phyloP scores from a whole-genome alignment of 768 basidiomycete species.

The Rhizopogon vulgaris region DNA sequence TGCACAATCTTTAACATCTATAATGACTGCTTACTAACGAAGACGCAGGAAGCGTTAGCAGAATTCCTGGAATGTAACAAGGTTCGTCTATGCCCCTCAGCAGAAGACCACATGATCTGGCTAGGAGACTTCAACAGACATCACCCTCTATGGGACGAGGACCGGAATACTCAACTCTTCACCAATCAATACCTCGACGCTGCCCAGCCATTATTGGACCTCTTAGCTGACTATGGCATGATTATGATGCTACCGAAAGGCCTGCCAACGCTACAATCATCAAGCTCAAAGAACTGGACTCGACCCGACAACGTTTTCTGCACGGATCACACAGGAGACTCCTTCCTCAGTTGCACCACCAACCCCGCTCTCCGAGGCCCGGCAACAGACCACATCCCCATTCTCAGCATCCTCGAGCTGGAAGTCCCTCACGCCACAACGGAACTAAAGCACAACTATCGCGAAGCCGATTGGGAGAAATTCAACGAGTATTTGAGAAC shows the following conservation, averaged over 20 bases:
- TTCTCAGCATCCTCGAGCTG: not conserved
- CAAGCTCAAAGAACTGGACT: slow-evolving; percentile 4
- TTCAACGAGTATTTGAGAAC: not conserved
- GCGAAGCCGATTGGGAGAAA: not conserved
- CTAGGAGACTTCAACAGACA: slow-evolving; percentile 21
- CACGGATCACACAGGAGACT: not conserved
- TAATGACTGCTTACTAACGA: too few relatives aligned
- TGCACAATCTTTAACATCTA: too few relatives aligned
- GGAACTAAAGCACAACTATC: not conserved
- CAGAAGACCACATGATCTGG: slow-evolving; percentile 14
- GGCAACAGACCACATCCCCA: not conserved
- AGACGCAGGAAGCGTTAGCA: too few relatives aligned
- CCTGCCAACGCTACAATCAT: not conserved
- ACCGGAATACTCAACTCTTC: slow-evolving; percentile 10
- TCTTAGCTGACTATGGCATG: slow-evolving; percentile 6
- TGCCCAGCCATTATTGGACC: not conserved
- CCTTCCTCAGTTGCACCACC: not conserved
- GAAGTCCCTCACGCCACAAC: not conserved
- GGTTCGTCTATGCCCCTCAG: too few relatives aligned
- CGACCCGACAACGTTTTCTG: slow-evolving; percentile 10
- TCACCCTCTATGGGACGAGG: slow-evolving; percentile 19
- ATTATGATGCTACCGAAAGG: slow-evolving; percentile 1
- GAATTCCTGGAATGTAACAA: too few relatives aligned
- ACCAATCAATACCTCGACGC: not conserved
- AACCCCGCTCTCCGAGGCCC: not conserved